Conservation (phyloP, 2,329 filamentous ascomycete species). For the Diaporthe capsici region DNA sequence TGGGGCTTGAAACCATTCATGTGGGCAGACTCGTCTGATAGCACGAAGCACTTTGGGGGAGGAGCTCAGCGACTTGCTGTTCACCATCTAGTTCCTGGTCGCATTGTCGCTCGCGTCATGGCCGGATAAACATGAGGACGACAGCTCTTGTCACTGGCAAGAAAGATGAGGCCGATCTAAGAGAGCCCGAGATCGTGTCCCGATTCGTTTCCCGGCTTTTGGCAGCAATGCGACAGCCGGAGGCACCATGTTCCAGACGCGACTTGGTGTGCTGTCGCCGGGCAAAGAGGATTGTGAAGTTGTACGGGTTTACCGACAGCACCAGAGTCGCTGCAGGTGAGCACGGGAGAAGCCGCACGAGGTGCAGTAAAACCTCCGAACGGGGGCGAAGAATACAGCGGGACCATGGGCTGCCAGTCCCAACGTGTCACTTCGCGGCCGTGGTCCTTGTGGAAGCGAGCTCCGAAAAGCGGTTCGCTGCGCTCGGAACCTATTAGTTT, state of each 20-base stretch:
- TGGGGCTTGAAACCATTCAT: constrained; percentile 56
- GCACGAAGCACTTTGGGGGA: constrained; percentile 7
- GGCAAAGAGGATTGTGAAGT: neutral
- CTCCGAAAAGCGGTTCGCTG: constrained; percentile 21
- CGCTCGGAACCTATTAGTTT: constrained; percentile 31
- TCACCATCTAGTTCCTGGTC: constrained; percentile 11
- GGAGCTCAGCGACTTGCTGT: constrained; percentile 29
- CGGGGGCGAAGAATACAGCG: constrained; percentile 1
- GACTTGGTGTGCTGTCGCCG: constrained; percentile 1
- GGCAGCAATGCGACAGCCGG: constrained; percentile 3
- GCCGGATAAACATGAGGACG: constrained; percentile 16
- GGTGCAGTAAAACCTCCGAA: constrained; percentile 24
- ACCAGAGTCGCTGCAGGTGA: constrained; percentile 7
- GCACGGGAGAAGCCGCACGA: constrained; percentile 33
- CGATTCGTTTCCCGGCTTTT: constrained; percentile 19
- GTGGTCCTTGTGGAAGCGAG: constrained; percentile 14
- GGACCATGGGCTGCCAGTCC: constrained; percentile 5
- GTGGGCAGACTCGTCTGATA: constrained; percentile 29
- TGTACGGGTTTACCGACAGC: neutral
- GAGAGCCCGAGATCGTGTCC: neutral
- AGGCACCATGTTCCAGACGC: constrained; percentile 11
- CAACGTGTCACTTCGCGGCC: neutral
- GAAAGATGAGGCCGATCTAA: constrained; percentile 2
- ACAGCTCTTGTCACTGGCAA: constrained; percentile 5
- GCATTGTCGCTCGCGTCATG: constrained; percentile 17